Percentiles rank a stretch among this genome's conserved stretches.
phyloP scores from a whole-genome alignment of 2,329 filamentous ascomycete genomes.

The Metarhizium humberi region DNA sequence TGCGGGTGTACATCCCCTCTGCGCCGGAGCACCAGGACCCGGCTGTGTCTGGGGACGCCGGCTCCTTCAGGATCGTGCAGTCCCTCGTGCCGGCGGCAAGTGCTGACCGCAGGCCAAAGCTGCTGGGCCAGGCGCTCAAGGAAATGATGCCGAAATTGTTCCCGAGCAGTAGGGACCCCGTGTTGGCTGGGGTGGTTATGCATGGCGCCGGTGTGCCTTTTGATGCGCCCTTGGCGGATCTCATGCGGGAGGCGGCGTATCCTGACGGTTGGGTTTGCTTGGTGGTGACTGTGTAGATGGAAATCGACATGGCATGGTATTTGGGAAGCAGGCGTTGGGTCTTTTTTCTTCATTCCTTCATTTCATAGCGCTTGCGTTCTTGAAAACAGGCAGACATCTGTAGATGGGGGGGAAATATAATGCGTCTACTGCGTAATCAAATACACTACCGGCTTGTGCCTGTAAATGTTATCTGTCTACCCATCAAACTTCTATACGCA shows the following conservation, averaged over 20 bases:
- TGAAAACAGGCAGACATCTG: not conserved
- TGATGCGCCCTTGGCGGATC: constrained; percentile 66
- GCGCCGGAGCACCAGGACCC: not conserved
- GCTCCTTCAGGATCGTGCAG: constrained; percentile 65
- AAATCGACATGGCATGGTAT: not conserved
- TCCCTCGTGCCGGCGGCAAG: constrained; percentile 51
- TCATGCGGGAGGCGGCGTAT: constrained; percentile 77
- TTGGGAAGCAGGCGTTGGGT: not conserved
- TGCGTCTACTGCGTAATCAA: not conserved
- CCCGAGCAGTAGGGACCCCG: constrained; percentile 72
- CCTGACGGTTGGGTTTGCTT: constrained; percentile 88
- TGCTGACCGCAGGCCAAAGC: constrained; percentile 30
- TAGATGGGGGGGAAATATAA: not conserved
- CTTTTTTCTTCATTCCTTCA: not conserved
- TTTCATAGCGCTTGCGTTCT: not conserved
- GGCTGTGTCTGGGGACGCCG: constrained; percentile 21
- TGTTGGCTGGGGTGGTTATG: constrained; percentile 74
- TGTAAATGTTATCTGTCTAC: constrained; percentile 57
- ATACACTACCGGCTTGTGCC: constrained; percentile 18
- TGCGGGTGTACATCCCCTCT: constrained; percentile 72
- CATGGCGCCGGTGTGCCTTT: constrained; percentile 83
- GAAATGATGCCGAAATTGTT: constrained; percentile 71
- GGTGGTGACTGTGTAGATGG: constrained; percentile 60
- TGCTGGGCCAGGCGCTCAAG: constrained; percentile 69
- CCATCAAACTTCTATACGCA: constrained; percentile 69